Conservation (phyloP, 2,329 filamentous ascomycete species). For the Penicillium sp. region DNA sequence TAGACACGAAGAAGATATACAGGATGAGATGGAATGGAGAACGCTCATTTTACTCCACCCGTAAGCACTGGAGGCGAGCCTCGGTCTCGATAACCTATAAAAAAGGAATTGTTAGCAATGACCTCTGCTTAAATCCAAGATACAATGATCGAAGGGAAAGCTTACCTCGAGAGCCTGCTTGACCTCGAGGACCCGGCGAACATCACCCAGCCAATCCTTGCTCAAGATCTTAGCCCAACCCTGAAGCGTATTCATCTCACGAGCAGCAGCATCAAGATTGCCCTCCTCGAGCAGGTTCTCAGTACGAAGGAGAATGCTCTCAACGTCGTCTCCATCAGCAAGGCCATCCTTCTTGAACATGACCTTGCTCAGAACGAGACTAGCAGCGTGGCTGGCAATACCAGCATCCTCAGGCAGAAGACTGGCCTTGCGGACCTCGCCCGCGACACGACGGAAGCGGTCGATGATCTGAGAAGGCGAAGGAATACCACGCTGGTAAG, state of each 20-base stretch:
- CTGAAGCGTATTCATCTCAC: constrained; percentile 90
- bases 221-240: constrained; percentile 97
- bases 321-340: constrained; percentile 82
- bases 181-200: constrained; percentile 89
- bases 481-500: constrained; percentile 90
- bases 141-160: constrained; percentile 24
- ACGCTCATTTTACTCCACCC: constrained; percentile 64
- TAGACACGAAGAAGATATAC: constrained; percentile 34
- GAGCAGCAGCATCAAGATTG: constrained; percentile 83
- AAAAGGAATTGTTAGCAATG: constrained; percentile 18
- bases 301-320: constrained; percentile 86
- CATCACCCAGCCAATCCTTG: constrained; percentile 90
- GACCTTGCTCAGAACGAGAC: constrained; percentile 85
- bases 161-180: constrained; percentile 93
- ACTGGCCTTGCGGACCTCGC: constrained; percentile 90
- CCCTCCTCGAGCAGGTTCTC: constrained; percentile 92
- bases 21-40: constrained; percentile 31
- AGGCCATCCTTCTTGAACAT: constrained; percentile 94
- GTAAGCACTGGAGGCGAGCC: constrained; percentile 82
- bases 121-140: not conserved
- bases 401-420: constrained; percentile 91
- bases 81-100: constrained; percentile 82
- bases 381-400: constrained; percentile 90
- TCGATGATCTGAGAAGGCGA: constrained; percentile 85
- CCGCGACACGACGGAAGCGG: constrained; percentile 89